Evolutionary conservation across 164 flowering plant genomes (phyloP).

Genomic region (Annona cherimola): DNA sequence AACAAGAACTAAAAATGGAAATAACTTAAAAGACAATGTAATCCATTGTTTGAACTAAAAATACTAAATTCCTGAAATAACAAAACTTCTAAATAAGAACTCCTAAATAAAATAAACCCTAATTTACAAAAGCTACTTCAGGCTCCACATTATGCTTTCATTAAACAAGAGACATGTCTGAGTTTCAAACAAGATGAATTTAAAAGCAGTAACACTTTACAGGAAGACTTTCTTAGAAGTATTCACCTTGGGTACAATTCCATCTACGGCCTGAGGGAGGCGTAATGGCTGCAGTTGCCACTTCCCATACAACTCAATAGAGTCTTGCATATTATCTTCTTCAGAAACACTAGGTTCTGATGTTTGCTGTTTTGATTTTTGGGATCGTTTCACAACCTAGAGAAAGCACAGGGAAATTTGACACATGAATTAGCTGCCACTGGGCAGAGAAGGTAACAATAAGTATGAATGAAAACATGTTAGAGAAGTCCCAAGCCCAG

Average conservation of each 20-base stretch:
- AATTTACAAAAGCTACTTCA: no score
- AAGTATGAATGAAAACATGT: conserved; percentile 5
- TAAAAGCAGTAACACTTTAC: background rate
- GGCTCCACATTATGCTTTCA: no score
- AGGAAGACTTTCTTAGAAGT: background rate
- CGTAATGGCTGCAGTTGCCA: conserved; percentile 83
- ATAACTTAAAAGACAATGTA: no score
- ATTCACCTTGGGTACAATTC: conserved; percentile 82
- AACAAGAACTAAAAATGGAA: no score
- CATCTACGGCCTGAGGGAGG: conserved; percentile 80
- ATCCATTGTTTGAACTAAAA: no score
- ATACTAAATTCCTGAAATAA: no score
- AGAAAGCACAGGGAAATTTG: background rate
- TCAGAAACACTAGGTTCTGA: conserved; percentile 38
- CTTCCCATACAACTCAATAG: conserved; percentile 64
- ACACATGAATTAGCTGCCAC: background rate
- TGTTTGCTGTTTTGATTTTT: conserved; percentile 36
- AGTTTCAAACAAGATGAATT: background rate
- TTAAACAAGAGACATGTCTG: no score
- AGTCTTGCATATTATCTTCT: conserved; percentile 35
- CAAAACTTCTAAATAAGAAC: no score
- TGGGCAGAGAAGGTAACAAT: background rate
- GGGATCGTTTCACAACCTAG: conserved; percentile 57
- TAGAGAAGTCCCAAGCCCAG: conserved; percentile 4
- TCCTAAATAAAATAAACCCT: no score